Evolutionary conservation across 225 moss, liverwort and hornwort genomes (phyloP).

Genomic region (Lunularia cruciata): DNA sequence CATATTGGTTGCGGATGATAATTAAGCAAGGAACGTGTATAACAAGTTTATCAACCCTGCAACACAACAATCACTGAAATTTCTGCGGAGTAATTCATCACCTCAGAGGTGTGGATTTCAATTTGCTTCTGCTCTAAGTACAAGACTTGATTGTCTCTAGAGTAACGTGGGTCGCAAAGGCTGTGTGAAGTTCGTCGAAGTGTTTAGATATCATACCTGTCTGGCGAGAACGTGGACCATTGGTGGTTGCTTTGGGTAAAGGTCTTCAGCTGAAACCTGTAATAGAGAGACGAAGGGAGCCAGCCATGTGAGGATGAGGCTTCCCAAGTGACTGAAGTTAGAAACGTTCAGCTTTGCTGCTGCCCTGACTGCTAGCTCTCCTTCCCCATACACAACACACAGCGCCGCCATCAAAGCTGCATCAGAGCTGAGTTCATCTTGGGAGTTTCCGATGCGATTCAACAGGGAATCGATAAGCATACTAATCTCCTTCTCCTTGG

Average conservation of each 20-base stretch:
- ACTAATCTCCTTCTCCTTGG: conserved; percentile 27
- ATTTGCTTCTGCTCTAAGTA: too few species aligned
- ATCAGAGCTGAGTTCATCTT: conserved; percentile 31
- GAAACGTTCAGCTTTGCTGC: conserved; percentile 36
- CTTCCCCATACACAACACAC: conserved; percentile 46
- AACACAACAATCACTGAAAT: too few species aligned
- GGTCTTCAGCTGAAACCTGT: conserved; percentile 21
- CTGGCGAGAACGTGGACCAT: conserved; percentile 43
- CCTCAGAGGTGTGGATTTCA: too few species aligned
- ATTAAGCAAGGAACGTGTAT: too few species aligned
- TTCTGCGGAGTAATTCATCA: too few species aligned
- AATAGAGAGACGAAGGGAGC: conserved; percentile 42
- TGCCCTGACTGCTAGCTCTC: conserved; percentile 35
- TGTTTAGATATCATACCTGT: too few species aligned
- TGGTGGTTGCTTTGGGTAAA: conserved; percentile 34
- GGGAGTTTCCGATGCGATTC: conserved; percentile 23
- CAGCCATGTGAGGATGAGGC: conserved; percentile 46
- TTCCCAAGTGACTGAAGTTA: conserved; percentile 44
- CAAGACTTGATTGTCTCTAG: too few species aligned
- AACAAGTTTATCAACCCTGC: too few species aligned
- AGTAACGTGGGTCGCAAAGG: too few species aligned
- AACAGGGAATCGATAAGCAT: conserved; percentile 32
- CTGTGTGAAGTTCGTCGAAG: too few species aligned
- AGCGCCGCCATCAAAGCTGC: conserved; percentile 45
- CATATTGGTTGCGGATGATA: too few species aligned